Percentiles rank a stretch among this genome's conserved stretches.
Evolutionary conservation across 73 alveolate species (phyloP).

Genomic region (Paramecium bursaria): DNA sequence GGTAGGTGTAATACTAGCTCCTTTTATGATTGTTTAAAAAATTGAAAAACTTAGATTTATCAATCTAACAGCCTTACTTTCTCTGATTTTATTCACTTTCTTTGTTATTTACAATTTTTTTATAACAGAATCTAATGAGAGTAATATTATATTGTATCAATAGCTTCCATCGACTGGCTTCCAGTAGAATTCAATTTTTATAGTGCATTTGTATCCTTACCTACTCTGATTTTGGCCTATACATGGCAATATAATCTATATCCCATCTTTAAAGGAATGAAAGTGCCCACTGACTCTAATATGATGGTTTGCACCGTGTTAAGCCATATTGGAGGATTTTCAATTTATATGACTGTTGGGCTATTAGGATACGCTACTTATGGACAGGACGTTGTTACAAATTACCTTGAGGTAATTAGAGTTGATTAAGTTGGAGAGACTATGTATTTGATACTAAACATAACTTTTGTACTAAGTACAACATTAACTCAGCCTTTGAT

Average conservation of each 20-base stretch:
- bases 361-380: constrained; percentile 33
- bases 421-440: too few species aligned
- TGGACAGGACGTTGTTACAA: constrained; percentile 44
- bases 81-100: not conserved
- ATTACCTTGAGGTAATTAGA: too few species aligned
- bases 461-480: constrained; percentile 16
- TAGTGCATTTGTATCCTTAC: constrained; percentile 44
- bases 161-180: too few species aligned
- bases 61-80: constrained; percentile 17
- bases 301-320: not conserved
- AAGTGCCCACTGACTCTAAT: not conserved
- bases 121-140: not conserved
- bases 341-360: constrained; percentile 17
- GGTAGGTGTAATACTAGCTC: not conserved
- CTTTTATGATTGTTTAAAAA: constrained; percentile 10
- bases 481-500: constrained; percentile 39
- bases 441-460: constrained; percentile 7
- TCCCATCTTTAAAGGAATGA: constrained; percentile 45
- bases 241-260: constrained; percentile 46
- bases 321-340: not conserved
- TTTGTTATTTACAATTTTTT: not conserved
- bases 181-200: constrained; percentile 9
- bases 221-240: constrained; percentile 53
- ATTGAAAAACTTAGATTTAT: constrained; percentile 45
- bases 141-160: not conserved